Base-by-base conservation (phyloP, 495 filamentous ascomycete genomes). In the Letharia lupina region DNA sequence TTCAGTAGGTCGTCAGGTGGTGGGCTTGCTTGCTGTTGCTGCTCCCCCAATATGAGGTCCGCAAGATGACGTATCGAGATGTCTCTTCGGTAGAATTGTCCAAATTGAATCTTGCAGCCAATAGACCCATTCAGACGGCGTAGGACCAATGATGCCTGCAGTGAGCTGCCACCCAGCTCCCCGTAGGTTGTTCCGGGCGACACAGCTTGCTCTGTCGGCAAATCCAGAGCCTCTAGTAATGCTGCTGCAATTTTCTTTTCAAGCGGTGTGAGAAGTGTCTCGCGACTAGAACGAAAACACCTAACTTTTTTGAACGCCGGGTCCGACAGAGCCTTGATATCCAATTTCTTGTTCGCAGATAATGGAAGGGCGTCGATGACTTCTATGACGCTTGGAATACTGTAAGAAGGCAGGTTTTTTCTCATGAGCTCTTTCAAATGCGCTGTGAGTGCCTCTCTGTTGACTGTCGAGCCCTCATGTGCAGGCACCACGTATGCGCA, bases 31-130 rank as follows among this genome's bases (percentile, higher is more conserved):
- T 39, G 35, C 41, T 60, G 58, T 39, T 44, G 37, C 37, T 44
- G 37, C 37, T 44, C 58, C 23, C 58, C 58, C 18, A 31, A n/a
- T 23, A 60, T 9, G 3, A 60, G 33, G 37, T 60, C 23, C 4
- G 58, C 41, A 28, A 60, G 33, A 10, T 60, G 31, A 28, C 33
- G 31, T 15, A 60, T 39, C 7, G 58, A 60, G 13, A 39, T 18
- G 3, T 60, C 41, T 60, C 13, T 39, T 18, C 58, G 58, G 28
- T 60, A 60, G 23, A 60, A 60, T 60, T 60, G 58, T 44, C 28
- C 58, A 15, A 60, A 20, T 60, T 39, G 58, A 4, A 60, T 35
- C 12, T 60, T 60, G 58, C 58, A 40, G 58, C 58, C 58, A 44
- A 60, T n/a, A 35, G 58, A 13, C 58, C 3, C 7, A 31, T 60